Base-by-base conservation (phyloP, 768 basidiomycete genomes). In the Paxillus ammoniavirescens region DNA sequence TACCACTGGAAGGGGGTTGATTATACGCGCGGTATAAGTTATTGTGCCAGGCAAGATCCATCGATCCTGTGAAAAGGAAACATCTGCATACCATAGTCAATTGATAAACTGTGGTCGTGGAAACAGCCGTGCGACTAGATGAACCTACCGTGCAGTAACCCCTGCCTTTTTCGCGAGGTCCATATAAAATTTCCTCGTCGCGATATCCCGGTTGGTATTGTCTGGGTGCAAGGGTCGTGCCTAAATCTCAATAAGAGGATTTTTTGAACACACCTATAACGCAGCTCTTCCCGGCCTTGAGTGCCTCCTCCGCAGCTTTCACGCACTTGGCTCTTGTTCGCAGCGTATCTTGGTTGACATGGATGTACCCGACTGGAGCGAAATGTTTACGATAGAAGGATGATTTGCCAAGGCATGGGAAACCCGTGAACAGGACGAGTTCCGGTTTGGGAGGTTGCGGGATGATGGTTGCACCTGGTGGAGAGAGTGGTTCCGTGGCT, bases 21-120 rank as follows among this genome's bases (percentile, higher is more conserved):
- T 80, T 81, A 58, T 75, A 90, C 36, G 91, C 84, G 30, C 95
- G 82, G 65, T 96, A 97, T 8, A 94, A 70, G 62, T 95, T 95
- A 67, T 98, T 97, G 69, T 98, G 96, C 86, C 86, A 90, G 2
- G 91, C 91, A 7, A 96, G 77, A 43, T 93, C 89, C n/a, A 82
- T 61, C 8, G 87, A 81, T 42, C 85, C 89, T 8, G 82, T 75
- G 61, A 97, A 96, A 26, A 80, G 58, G 65, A 95, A 82, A 64
- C 91, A 90, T 50, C 91, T 89, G 46, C 35, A 40, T 8, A 43
- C 26, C 42, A 21, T 28, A 23, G n/a, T 43, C 14, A 43, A 23
- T 43, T 5, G 13, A 35, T 21, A 45, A 38, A 50, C 6, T 12
- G 14, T 45, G 26, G 21, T 23, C 42, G 15, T 35, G 35, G 41